Conservation (phyloP, 805 yeast species). For the Schwanniomyces vanrijiae region DNA sequence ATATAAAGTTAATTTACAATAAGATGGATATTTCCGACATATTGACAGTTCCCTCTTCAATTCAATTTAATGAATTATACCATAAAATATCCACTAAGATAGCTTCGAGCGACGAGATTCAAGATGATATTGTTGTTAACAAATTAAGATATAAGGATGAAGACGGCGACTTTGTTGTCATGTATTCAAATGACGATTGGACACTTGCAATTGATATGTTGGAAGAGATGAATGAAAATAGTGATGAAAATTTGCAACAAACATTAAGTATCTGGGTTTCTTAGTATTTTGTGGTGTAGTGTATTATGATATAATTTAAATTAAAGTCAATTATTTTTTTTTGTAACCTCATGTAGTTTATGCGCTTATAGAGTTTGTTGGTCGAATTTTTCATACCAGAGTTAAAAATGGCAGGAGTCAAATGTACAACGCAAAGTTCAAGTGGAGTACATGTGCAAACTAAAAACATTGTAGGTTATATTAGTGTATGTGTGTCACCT, state of each 20-base stretch:
- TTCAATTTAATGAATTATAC: slow-evolving; percentile 54
- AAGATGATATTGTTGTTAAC: slow-evolving; percentile 49
- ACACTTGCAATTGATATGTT: slow-evolving; percentile 70
- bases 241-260: slow-evolving; percentile 14
- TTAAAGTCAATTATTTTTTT: not conserved
- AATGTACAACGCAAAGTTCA: not conserved
- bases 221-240: slow-evolving; percentile 28
- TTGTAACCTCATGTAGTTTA: not conserved
- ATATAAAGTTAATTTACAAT: slow-evolving; percentile 33
- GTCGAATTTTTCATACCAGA: not conserved
- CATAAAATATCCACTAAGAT: slow-evolving; percentile 56
- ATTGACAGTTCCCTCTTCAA: slow-evolving; percentile 25
- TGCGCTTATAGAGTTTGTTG: not conserved
- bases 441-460: too few relatives aligned
- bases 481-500: not conserved
- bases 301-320: not conserved
- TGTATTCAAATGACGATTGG: slow-evolving; percentile 89
- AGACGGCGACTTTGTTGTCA: slow-evolving; percentile 89
- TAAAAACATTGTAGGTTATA: too few relatives aligned
- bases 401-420: not conserved
- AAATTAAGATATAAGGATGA: slow-evolving; percentile 86
- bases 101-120: slow-evolving; percentile 51
- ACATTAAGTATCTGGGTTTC: slow-evolving; percentile 44
- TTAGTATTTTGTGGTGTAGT: slow-evolving; percentile 9
- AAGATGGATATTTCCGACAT: slow-evolving; percentile 26